Conservation (phyloP, 2,329 filamentous ascomycete species). For the Rutstroemia sydowiana region DNA sequence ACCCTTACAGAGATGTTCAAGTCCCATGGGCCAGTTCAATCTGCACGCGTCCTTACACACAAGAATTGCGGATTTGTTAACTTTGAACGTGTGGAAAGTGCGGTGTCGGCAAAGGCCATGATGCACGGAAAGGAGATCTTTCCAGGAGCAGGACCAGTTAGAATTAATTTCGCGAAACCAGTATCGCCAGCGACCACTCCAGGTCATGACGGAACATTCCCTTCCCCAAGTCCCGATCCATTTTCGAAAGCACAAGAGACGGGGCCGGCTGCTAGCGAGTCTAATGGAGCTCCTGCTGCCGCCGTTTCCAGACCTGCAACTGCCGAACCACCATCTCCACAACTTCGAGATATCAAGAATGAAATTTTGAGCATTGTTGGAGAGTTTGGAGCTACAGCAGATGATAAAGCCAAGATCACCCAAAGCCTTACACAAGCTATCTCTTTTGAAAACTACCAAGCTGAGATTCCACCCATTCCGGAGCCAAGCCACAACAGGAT, state of each 20-base stretch:
- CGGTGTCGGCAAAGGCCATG: conserved; percentile 76
- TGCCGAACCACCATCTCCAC: conserved; percentile 58
- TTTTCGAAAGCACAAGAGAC: conserved; percentile 53
- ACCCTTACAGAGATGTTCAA: conserved; percentile 94
- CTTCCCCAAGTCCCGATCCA: conserved; percentile 85
- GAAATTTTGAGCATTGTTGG: conserved; percentile 82
- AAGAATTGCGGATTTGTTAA: conserved; percentile 99
- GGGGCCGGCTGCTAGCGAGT: conserved; percentile 31
- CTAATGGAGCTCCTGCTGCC: conserved; percentile 32
- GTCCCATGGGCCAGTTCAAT: conserved; percentile 83
- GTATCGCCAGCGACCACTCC: conserved; percentile 85
- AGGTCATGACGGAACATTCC: conserved; percentile 78
- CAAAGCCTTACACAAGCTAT: conserved; percentile 71
- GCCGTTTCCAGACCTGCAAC: conserved; percentile 36
- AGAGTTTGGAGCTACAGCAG: conserved; percentile 78
- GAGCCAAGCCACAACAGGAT: conserved; percentile 84
- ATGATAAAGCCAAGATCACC: conserved; percentile 67
- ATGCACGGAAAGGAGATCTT: conserved; percentile 98
- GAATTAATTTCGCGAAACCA: conserved; percentile 96
- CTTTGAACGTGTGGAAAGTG: conserved; percentile 86
- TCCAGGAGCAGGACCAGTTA: conserved; percentile 85
- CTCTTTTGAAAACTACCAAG: conserved; percentile 60
- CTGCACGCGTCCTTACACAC: conserved; percentile 87
- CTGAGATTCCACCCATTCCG: conserved; percentile 81
- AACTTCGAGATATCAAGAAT: conserved; percentile 67